These are phyloP conservation scores for Pyricularia grisea DNA, from an alignment of 2,329 filamentous ascomycete species.

Conservation along the genomic window DNA sequence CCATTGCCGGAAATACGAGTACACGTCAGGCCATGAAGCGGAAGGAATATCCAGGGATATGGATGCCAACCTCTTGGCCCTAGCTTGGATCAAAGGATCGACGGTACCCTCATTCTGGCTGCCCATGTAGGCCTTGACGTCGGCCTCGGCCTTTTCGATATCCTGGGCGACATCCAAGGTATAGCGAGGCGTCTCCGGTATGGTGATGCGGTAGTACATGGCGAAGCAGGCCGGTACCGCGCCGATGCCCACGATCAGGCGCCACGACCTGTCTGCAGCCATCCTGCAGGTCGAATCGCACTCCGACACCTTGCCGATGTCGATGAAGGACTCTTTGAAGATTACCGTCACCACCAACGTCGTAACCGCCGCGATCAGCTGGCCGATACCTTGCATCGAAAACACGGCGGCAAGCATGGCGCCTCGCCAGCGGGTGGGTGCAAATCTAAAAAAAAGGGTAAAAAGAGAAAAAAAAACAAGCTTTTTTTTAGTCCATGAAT, in stretches of 20 bases:
- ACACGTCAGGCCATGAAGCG: slow-evolving; percentile 64
- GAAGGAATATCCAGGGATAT: background rate
- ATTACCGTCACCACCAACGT: slow-evolving; percentile 54
- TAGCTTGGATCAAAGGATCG: background rate
- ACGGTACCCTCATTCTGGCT: background rate
- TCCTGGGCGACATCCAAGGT: slow-evolving; percentile 75
- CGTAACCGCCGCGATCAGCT: slow-evolving; percentile 61
- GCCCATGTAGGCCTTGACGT: background rate
- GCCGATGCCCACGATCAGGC: slow-evolving; percentile 70
- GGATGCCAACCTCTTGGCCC: background rate
- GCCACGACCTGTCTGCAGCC: slow-evolving; percentile 82
- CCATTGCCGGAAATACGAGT: slow-evolving; percentile 58
- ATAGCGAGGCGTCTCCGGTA: slow-evolving; percentile 81
- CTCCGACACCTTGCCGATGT: slow-evolving; percentile 47
- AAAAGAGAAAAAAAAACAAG: no score
- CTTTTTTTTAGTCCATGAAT: background rate
- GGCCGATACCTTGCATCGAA: slow-evolving; percentile 79
- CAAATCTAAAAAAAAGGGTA: slow-evolving; percentile 30
- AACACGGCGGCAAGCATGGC: slow-evolving; percentile 85
- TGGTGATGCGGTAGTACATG: slow-evolving; percentile 70
- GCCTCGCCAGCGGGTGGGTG: slow-evolving; percentile 75
- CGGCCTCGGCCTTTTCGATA: slow-evolving; percentile 56
- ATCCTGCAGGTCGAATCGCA: background rate
- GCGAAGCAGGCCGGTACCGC: slow-evolving; percentile 72
- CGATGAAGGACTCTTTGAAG: slow-evolving; percentile 58